Conservation (phyloP, 2,329 filamentous ascomycete species). For the Aspergillus novofumigatus region DNA sequence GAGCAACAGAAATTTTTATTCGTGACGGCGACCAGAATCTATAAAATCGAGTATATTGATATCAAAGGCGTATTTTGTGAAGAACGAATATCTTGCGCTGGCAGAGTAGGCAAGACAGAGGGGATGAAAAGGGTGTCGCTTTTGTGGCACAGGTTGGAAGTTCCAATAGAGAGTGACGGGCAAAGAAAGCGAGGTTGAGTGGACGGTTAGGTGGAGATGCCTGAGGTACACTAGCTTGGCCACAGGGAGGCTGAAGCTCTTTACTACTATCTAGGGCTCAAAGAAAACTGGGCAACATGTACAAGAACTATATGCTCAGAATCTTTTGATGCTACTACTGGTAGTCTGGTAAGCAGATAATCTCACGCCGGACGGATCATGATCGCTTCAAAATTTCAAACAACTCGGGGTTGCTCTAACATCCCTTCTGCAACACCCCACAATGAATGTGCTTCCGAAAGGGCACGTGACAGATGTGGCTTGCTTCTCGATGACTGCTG, state of each 20-base stretch:
- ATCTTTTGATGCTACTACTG: neutral
- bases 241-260: conserved; percentile 5
- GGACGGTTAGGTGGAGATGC: conserved; percentile 18
- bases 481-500: neutral
- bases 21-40: conserved; percentile 8
- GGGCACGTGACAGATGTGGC: neutral
- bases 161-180: conserved; percentile 22
- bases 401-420: neutral
- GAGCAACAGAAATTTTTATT: conserved; percentile 32
- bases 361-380: neutral
- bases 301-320: neutral
- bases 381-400: neutral
- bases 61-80: conserved; percentile 6
- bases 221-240: conserved; percentile 9
- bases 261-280: neutral
- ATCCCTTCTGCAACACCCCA: neutral
- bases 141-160: conserved; percentile 26
- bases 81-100: conserved; percentile 9
- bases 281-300: neutral
- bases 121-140: conserved; percentile 21
- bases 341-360: neutral
- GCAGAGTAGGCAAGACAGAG: conserved; percentile 11
- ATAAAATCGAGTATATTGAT: conserved; percentile 4
- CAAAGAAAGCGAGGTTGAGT: conserved; percentile 25
- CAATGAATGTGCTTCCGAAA: neutral